Base-by-base conservation (phyloP, 2,329 filamentous ascomycete genomes). In the Sporothrix sp. region DNA sequence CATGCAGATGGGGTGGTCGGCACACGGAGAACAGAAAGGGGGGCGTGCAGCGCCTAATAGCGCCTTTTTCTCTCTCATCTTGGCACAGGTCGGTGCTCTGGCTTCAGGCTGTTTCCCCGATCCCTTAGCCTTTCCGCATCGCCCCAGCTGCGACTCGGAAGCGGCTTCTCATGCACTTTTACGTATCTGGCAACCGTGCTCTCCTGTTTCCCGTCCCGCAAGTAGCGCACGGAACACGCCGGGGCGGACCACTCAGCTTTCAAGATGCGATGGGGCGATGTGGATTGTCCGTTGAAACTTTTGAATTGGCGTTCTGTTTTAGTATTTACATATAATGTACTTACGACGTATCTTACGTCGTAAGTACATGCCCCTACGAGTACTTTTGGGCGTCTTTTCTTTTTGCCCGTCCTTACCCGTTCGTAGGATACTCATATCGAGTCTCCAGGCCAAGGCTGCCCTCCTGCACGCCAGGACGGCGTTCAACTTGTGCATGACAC, bases 41-140 rank as follows among this genome's bases (percentile, higher is more conserved):
- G 42, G 50, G 32, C 48, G 25, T 18, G 46, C 39, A 52, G 51
- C 51, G 51, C 51, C 49, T 51, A 51, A 30, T 47, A 47, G 50
- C 43, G 50, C 35, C n/a, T 42, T 39, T 38, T 13, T 33, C 25
- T 28, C 27, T 18, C 45, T 21, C 23, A 37, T 44, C 23, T 25
- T 32, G 16, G 21, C n/a, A n/a, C n/a, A n/a, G n/a, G n/a, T n/a
- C n/a, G n/a, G n/a, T n/a, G n/a, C n/a, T n/a, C n/a, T n/a, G n/a
- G n/a, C n/a, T n/a, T n/a, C n/a, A n/a, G n/a, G 25, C 6, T 28
- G 25, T 28, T 32, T 18, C 13, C 18, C 14, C 25, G 14, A 44
- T 10, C 18, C 8, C 35, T 44, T 45, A n/a, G 11, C 2, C 32
- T 35, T 18, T 42, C 46, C 35, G n/a, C 20, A 14, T 28, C 20